Base-by-base conservation (phyloP, 1,284 basidiomycete species). In the Ustanciosporium gigantosporum region DNA sequence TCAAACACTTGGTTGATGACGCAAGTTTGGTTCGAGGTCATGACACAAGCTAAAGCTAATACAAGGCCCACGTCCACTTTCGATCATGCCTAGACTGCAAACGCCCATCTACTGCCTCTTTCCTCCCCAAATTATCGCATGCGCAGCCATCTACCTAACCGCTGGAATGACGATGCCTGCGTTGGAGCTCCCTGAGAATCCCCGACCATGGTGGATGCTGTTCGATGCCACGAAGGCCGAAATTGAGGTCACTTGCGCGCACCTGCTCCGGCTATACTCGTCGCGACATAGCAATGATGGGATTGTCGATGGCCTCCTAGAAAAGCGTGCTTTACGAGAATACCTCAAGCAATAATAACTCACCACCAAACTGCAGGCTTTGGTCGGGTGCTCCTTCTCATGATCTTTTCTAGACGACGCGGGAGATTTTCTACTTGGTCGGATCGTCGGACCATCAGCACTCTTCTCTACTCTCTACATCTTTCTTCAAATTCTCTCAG, bases 31-130 rank as follows among this genome's bases (percentile, higher is more conserved):
- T 29, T n/a, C n/a, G 27, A 9, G 11, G 9, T 29, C 27, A n/a
- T n/a, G n/a, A 29, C 11, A n/a, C 27, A 29, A 29, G 9, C 27
- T 29, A 29, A 29, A n/a, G 27, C 27, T 29, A n/a, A 29, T 29
- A 29, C 27, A n/a, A 29, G n/a, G n/a, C n/a, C n/a, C n/a, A n/a
- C n/a, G n/a, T n/a, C n/a, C n/a, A n/a, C n/a, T n/a, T 29, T 29
- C 27, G 9, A n/a, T 29, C 27, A 29, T 29, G 11, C 27, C n/a
- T 23, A 93, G 91, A 16, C 81, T 94, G 31, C 90, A 94, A 79
- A 92, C 93, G 1, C 89, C 91, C 0, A 87, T 93, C 0, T 93
- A 93, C 76, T 87, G 89, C 0, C 79, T 92, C 3, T 92, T 92
- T 67, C 85, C 89, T 13, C 85, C 93, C 4, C 90, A 91, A 7